Conservation (phyloP, 1,139 yeast genomes). For the Arxiozyma bovina region DNA sequence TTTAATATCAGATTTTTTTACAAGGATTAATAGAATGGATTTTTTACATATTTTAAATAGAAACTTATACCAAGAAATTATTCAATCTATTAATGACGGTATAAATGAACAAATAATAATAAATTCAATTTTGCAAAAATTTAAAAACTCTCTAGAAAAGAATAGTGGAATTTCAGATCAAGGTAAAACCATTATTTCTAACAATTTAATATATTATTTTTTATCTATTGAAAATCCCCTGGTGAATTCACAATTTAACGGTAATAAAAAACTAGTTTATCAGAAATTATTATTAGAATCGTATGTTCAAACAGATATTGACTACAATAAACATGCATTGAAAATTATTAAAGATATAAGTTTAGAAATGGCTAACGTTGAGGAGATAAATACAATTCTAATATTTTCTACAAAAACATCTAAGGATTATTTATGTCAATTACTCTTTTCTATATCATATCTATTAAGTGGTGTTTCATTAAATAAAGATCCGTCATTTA, state of each 20-base stretch:
- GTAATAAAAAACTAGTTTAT: not conserved
- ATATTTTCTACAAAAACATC: constrained; percentile 18
- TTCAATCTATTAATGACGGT: not conserved
- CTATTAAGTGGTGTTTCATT: constrained; percentile 13
- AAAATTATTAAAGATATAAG: constrained; percentile 18
- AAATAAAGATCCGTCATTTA: constrained; percentile 10
- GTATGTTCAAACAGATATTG: constrained; percentile 7
- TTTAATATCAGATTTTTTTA: not conserved
- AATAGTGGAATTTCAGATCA: not conserved
- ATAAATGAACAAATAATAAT: not conserved
- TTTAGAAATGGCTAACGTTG: constrained; percentile 9
- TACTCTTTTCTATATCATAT: constrained; percentile 20
- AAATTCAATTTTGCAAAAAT: not conserved
- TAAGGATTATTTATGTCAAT: constrained; percentile 23
- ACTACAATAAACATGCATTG: constrained; percentile 14
- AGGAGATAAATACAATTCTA: constrained; percentile 11
- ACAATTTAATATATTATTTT: not conserved
- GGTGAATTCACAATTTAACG: not conserved
- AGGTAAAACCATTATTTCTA: not conserved
- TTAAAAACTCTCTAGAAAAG: not conserved
- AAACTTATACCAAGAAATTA: not conserved
- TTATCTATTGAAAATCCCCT: not conserved
- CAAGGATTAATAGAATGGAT: not conserved
- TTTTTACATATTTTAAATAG: not conserved
- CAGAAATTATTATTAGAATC: not conserved